Conservation (phyloP, 805 yeast species). For the Ogataea pignaliae region DNA sequence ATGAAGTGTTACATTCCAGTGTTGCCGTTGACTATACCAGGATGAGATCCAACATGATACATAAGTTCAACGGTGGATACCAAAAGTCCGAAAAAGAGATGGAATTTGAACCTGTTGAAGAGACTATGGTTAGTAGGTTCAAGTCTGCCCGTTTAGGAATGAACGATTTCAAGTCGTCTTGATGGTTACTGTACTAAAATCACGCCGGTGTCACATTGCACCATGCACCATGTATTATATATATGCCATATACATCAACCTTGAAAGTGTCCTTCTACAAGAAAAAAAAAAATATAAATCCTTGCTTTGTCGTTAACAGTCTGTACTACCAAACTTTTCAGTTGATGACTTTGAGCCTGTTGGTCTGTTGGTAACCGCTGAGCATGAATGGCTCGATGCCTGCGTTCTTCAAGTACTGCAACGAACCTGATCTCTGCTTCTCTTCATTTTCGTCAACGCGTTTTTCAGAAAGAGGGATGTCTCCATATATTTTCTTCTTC, state of each 20-base stretch:
- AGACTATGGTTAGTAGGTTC: constrained; percentile 60
- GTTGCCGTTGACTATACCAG: constrained; percentile 53
- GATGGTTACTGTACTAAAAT: background rate
- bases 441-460: constrained; percentile 8
- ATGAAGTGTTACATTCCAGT: constrained; percentile 40
- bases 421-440: constrained; percentile 14
- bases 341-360: constrained; percentile 17
- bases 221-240: too few relatives aligned
- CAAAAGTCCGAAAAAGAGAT: constrained; percentile 41
- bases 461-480: constrained; percentile 6
- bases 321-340: background rate
- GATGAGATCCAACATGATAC: constrained; percentile 48
- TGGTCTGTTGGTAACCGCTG: constrained; percentile 24
- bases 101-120: constrained; percentile 68
- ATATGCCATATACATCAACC: too few relatives aligned
- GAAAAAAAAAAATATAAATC: background rate
- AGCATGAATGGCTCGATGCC: constrained; percentile 29
- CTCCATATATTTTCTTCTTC: constrained; percentile 10
- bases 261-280: too few relatives aligned
- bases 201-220: background rate
- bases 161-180: background rate
- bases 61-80: constrained; percentile 42
- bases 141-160: constrained; percentile 46
- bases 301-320: background rate
- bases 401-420: constrained; percentile 17